Base-by-base conservation (phyloP, 345 rosid species). In the Linum lewisii region DNA sequence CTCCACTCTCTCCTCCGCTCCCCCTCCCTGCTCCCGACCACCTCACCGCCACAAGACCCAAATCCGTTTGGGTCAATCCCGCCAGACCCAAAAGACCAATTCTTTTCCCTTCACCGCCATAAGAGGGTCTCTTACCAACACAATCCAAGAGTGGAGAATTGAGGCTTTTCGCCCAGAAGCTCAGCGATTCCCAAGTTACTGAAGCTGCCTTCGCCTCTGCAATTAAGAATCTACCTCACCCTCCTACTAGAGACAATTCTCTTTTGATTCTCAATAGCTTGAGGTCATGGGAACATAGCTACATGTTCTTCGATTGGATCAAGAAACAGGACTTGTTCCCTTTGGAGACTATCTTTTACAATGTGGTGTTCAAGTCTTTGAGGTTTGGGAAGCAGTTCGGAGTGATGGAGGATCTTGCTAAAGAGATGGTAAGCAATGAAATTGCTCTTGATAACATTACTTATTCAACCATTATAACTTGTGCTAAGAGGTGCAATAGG, bases 401-500 rank as follows among this genome's bases (percentile, higher is more conserved):
- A 59, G 80, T 89, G 21, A 77, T 83, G 32, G 99, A 93, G 59
- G 78, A 81, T 34, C 81, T 93, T 66, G 95, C 97, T 26, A 65
- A 79, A 73, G 88, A 92, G 65, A 88, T 92, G 98, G 82, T 82
- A 63, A 76, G 78, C 32, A 78, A 78, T 75, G 85, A 67, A 51
- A 69, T 88, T 69, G 79, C 75, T 76, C 96, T 86, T 73, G 93
- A 92, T 74, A 92, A 88, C 74, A 83, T 92, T 58, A 88, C 98
- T 14, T 92, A 92, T 73, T 92, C 98, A 0, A 92, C 98, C 15
- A 92, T 92, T 58, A 92, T 88, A 51, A 77, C 90, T 61, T 79
- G 95, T 69, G 98, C 98, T 6, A 92, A 83, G 57, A 82, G 84
- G 66, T 85, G 95, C 60, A 74, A 70, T 50, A 77, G 62, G 51